phyloP scores from a whole-genome alignment of 169 alveolate species.

The Eimeria tenella region DNA sequence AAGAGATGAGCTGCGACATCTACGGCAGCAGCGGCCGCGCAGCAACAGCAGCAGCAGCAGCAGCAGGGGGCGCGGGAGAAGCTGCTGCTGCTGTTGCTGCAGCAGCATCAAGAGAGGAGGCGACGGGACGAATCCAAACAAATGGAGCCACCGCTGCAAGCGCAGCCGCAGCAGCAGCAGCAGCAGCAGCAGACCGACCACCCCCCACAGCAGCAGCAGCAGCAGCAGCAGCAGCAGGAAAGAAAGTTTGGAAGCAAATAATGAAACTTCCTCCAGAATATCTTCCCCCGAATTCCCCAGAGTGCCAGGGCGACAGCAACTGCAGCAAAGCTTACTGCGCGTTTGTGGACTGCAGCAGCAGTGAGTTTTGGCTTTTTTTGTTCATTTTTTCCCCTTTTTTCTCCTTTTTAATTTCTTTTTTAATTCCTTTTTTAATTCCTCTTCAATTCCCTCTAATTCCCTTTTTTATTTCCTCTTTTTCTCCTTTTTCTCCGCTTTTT shows the following conservation, averaged over 20 bases:
- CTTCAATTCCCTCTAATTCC: neutral
- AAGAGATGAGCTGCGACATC: neutral
- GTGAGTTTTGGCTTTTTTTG: neutral
- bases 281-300: constrained; percentile 22
- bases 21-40: neutral
- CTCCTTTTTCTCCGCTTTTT: neutral
- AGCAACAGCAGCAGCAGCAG: too few species aligned
- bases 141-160: too few species aligned
- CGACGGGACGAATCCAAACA: too few species aligned
- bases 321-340: neutral
- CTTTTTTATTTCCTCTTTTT: neutral
- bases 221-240: neutral
- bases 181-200: too few species aligned
- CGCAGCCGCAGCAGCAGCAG: too few species aligned
- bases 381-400: neutral
- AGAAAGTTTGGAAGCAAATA: neutral
- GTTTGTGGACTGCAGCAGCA: neutral
- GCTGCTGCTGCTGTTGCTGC: too few species aligned
- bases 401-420: neutral
- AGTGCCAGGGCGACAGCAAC: neutral
- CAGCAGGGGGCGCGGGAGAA: too few species aligned
- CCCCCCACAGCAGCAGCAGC: too few species aligned
- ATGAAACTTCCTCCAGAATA: neutral
- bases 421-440: neutral
- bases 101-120: too few species aligned